Evolutionary conservation across 2,329 filamentous ascomycete genomes (phyloP).

Genomic region (Ceratocystis variospora): DNA sequence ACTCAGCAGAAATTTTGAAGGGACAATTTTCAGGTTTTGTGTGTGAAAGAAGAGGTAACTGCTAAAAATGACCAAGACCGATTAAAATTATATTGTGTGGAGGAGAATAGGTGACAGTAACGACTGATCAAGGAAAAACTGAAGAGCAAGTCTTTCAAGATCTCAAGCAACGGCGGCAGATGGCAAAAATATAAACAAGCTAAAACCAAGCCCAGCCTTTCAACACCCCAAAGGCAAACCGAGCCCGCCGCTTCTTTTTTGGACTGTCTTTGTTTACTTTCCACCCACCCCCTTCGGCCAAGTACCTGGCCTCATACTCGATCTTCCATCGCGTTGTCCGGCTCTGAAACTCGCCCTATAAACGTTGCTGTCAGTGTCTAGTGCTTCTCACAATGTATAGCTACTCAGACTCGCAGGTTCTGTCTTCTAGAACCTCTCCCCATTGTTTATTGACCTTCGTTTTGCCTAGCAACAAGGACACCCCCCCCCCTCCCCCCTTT

Average conservation of each 20-base stretch:
- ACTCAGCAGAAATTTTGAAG: not conserved
- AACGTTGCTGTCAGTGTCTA: not conserved
- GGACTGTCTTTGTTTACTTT: constrained; percentile 8
- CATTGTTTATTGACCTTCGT: no score
- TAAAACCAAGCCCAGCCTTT: not conserved
- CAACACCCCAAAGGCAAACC: not conserved
- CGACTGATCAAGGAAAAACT: not conserved
- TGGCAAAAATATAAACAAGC: not conserved
- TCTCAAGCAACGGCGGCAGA: not conserved
- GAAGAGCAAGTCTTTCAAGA: not conserved
- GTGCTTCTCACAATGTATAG: no score
- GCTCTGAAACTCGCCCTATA: not conserved
- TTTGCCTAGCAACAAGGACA: not conserved
- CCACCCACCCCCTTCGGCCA: not conserved
- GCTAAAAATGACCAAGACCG: not conserved
- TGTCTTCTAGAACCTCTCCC: no score
- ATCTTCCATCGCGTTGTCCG: not conserved
- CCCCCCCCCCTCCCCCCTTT: not conserved
- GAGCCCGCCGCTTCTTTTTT: not conserved
- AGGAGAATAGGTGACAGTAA: not conserved
- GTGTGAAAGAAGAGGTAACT: not conserved
- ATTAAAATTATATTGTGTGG: no score
- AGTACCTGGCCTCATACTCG: not conserved
- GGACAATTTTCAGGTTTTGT: not conserved
- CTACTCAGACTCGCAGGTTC: no score